Percentiles rank a stretch among this genome's conserved stretches.
phyloP scores from a whole-genome alignment of 2,329 filamentous ascomycete genomes.

The Xylaria sp. region DNA sequence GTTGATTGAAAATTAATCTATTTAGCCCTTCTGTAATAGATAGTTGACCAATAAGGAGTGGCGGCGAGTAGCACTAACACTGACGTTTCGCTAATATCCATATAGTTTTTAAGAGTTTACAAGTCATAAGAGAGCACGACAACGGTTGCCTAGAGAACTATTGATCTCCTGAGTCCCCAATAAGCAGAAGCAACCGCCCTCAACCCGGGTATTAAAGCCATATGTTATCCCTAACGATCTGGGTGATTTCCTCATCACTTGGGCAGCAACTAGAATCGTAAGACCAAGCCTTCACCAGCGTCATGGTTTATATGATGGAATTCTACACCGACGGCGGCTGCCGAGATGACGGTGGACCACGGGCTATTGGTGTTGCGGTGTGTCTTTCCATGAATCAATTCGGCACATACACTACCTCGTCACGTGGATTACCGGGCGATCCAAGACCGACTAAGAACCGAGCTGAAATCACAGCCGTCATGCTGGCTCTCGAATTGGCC shows the following conservation, averaged over 20 bases:
- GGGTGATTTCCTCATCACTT: background rate
- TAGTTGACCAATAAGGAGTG: too few species aligned
- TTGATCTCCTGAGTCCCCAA: too few species aligned
- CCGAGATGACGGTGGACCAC: slow-evolving; percentile 45
- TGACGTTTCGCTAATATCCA: background rate
- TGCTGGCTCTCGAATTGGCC: slow-evolving; percentile 62
- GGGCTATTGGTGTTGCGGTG: slow-evolving; percentile 49
- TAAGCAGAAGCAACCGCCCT: too few species aligned
- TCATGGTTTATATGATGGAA: slow-evolving; percentile 51
- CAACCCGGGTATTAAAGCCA: background rate
- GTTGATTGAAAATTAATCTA: too few species aligned
- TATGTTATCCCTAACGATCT: background rate
- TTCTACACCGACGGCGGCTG: slow-evolving; percentile 52
- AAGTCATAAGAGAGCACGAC: too few species aligned
- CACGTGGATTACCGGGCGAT: background rate
- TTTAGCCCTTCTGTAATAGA: too few species aligned
- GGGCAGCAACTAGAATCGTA: background rate
- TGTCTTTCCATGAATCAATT: slow-evolving; percentile 39
- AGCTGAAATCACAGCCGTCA: slow-evolving; percentile 53
- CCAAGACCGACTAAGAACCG: slow-evolving; percentile 49
- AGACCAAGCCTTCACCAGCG: slow-evolving; percentile 8
- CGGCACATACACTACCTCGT: slow-evolving; percentile 3
- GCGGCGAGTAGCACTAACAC: too few species aligned
- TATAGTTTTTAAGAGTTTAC: background rate
- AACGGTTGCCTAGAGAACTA: too few species aligned